phyloP scores from a whole-genome alignment of 2,329 filamentous ascomycete genomes.

The Sporothrix phasma region DNA sequence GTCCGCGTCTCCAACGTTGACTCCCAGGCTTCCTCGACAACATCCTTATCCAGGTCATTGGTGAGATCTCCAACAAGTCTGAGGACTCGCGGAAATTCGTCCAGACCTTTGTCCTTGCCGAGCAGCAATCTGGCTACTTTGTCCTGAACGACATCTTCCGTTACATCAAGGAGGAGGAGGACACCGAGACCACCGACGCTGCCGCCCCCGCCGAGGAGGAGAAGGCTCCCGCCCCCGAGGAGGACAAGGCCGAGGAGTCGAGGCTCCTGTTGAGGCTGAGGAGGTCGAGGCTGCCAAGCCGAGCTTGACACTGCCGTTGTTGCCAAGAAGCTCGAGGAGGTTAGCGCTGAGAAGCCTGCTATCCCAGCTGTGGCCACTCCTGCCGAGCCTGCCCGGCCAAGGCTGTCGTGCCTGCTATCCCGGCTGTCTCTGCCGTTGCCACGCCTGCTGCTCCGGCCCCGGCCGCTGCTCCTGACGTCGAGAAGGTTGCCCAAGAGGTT shows the following conservation, averaged over 20 bases:
- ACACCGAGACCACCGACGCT: constrained; percentile 38
- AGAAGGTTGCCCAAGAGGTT: constrained; percentile 42
- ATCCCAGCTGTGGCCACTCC: constrained; percentile 33
- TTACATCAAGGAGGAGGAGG: constrained; percentile 76
- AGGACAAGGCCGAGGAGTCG: constrained; percentile 28
- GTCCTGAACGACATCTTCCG: constrained; percentile 97
- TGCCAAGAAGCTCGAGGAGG: constrained; percentile 67
- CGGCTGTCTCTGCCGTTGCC: constrained; percentile 22
- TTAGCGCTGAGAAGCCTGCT: constrained; percentile 29
- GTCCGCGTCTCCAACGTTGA: constrained; percentile 97
- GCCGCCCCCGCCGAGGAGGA: constrained; percentile 21
- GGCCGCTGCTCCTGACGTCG: constrained; percentile 31
- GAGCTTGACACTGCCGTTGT: constrained; percentile 44
- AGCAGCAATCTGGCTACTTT: constrained; percentile 95
- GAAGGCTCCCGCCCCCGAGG: constrained; percentile 20
- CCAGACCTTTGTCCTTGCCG: constrained; percentile 93
- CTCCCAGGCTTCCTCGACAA: constrained; percentile 81
- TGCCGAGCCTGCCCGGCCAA: constrained; percentile 29
- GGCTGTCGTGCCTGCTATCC: constrained; percentile 28
- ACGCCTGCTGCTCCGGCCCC: constrained; percentile 22
- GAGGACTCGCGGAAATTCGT: constrained; percentile 90
- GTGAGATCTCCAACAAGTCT: constrained; percentile 91
- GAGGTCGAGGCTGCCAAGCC: constrained; percentile 16
- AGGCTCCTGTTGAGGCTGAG: constrained; percentile 24
- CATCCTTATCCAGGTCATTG: constrained; percentile 96